Conservation (phyloP, 192 early-diverging fungal species). For the Coemansia asiatica region DNA sequence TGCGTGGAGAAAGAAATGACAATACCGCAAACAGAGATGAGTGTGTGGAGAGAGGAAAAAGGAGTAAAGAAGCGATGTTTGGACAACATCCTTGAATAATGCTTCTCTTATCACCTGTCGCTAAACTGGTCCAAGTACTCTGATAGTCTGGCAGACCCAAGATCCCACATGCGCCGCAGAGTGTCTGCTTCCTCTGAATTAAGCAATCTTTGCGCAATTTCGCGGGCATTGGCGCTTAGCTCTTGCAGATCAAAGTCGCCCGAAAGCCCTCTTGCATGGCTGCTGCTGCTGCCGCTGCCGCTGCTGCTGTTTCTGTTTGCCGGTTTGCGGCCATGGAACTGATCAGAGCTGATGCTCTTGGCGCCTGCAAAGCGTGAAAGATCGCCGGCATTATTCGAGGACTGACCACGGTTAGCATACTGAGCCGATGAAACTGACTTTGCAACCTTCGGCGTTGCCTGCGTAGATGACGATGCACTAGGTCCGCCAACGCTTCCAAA, state of each 20-base stretch:
- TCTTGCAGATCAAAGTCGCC: conserved; percentile 63
- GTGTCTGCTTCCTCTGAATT: conserved; percentile 53
- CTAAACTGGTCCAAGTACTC: conserved; percentile 54
- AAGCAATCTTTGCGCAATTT: conserved; percentile 56
- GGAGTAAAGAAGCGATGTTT: not conserved
- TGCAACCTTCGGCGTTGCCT: not conserved
- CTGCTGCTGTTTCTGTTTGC: conserved; percentile 27
- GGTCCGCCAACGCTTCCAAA: conserved; percentile 52
- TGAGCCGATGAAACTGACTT: conserved; percentile 36
- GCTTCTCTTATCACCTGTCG: conserved; percentile 24
- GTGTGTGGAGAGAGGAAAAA: not conserved
- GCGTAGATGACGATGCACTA: conserved; percentile 44
- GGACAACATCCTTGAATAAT: not conserved
- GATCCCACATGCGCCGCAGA: conserved; percentile 53
- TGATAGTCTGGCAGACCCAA: conserved; percentile 41
- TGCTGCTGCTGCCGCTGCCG: conserved; percentile 24
- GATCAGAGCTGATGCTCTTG: conserved; percentile 88
- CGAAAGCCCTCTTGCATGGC: conserved; percentile 70
- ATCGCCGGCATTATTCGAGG: conserved; percentile 12
- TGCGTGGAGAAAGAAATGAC: too few relatives aligned
- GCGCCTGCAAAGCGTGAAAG: conserved; percentile 68
- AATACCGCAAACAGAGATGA: too few relatives aligned
- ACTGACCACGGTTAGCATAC: conserved; percentile 18
- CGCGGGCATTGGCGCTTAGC: conserved; percentile 51
- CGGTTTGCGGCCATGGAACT: conserved; percentile 84